Evolutionary conservation across 2,329 filamentous ascomycete species (phyloP), one percentile per base, ranked within the genome.

Genomic region (Calonectria pseudoreteaudii): DNA sequence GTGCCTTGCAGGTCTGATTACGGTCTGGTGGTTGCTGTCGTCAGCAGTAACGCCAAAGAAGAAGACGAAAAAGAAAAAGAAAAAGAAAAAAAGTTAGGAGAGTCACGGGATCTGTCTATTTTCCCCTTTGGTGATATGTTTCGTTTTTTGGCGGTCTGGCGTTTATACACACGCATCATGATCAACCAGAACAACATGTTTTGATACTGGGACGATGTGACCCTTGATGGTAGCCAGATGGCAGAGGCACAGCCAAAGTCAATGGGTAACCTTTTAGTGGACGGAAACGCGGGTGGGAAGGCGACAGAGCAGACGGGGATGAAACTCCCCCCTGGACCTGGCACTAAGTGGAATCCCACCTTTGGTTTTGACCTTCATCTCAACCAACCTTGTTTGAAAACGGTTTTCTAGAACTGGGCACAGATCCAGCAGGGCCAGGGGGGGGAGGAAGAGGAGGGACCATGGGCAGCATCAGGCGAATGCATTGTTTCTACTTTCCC

Each of bases 1-100:
- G 73, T 74, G 66, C 73, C 73, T 74, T 74, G 73, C 70, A 73
- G 70, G 30, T 73, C 23, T 69, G 66, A n/a, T 66, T 50, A 49
- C 67, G 66, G 71, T n/a, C 34, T 62, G 56, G 56, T 58, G 47
- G 58, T 66, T 47, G 71, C 52, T 69, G 70, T 58, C 66, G 69
- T 69, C 69, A 67, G 71, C 67, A 66, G 41, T 67, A 44, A 31
- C 30, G 14, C 53, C 14, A 41, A 41, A 53, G 16, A 47, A 47
- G n/a, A 23, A 11, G 9, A 47, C 20, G 3, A 47, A 23, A n/a
- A 13, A 1, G n/a, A 18, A n/a, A 47, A 47, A n/a, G 18, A 18
- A 47, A 60, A 38, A 41, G 13, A 38, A 38, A 36, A 60, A 60
- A 38, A 20, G 28, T 18, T 26, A 34, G 8, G n/a, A 23, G 34